Evolutionary conservation across 257 asterid species (phyloP).

Genomic region (Paulownia fortunei): DNA sequence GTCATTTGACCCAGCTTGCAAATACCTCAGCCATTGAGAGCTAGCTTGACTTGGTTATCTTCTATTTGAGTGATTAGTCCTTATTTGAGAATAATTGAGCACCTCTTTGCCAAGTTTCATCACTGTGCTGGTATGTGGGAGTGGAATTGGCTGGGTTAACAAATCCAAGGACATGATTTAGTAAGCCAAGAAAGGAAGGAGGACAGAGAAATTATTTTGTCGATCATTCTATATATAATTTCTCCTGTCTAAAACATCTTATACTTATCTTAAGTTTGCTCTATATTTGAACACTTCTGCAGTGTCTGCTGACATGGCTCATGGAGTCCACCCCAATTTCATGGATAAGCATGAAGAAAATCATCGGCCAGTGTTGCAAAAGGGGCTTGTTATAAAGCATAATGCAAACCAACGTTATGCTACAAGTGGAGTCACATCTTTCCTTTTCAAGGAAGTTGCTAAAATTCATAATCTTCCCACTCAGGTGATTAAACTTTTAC

Average conservation of each 20-base stretch:
- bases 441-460: slow-evolving; percentile 95
- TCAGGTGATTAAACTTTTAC: slow-evolving; percentile 61
- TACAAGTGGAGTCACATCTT: slow-evolving; percentile 95
- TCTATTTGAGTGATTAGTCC: not conserved
- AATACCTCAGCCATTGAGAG: not conserved
- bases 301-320: slow-evolving; percentile 99
- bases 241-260: slow-evolving; percentile 15
- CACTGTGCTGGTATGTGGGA: not conserved
- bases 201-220: not conserved
- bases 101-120: slow-evolving; percentile 15
- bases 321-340: slow-evolving; percentile 97
- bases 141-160: slow-evolving; percentile 2
- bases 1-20: slow-evolving; percentile 16
- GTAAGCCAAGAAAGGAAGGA: slow-evolving; percentile 21
- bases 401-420: slow-evolving; percentile 98
- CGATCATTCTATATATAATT: slow-evolving; percentile 4
- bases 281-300: slow-evolving; percentile 36
- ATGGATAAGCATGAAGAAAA: slow-evolving; percentile 90
- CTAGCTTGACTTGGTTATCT: slow-evolving; percentile 20
- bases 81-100: slow-evolving; percentile 3
- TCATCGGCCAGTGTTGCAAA: slow-evolving; percentile 89
- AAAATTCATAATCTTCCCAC: slow-evolving; percentile 78
- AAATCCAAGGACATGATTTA: slow-evolving; percentile 17
- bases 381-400: slow-evolving; percentile 97
- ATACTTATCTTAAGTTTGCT: slow-evolving; percentile 14